These are phyloP conservation scores for Lycium barbarum DNA, from an alignment of 257 asterid genomes.

Conservation along the genomic window DNA sequence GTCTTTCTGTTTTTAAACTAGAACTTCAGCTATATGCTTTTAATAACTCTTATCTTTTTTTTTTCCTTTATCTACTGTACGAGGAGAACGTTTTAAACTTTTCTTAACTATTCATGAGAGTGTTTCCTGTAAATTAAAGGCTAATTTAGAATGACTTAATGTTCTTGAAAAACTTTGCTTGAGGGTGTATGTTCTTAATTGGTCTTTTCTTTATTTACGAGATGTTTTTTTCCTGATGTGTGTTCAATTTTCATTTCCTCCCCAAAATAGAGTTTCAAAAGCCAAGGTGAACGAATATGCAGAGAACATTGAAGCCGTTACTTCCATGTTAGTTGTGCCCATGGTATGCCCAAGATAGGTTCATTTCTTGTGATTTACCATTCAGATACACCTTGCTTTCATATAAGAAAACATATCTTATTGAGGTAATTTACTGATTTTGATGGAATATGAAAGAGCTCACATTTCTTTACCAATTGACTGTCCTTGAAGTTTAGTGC, in stretches of 20 bases:
- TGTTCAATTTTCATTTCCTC: constrained; percentile 1
- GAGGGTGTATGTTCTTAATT: neutral
- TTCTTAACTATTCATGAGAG: neutral
- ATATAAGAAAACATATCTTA: too few species aligned
- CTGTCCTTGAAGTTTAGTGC: constrained; percentile 22
- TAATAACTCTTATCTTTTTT: neutral
- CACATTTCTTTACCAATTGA: too few species aligned
- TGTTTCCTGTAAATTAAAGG: neutral
- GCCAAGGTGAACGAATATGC: constrained; percentile 72
- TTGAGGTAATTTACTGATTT: too few species aligned
- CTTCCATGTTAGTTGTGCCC: constrained; percentile 61
- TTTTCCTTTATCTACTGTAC: neutral
- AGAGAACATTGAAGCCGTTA: constrained; percentile 79
- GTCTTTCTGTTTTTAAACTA: neutral
- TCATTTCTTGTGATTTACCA: too few species aligned
- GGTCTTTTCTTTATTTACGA: neutral
- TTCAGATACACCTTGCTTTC: too few species aligned
- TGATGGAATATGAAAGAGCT: too few species aligned
- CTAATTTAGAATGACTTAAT: neutral
- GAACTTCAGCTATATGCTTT: neutral
- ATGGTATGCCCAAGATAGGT: too few species aligned
- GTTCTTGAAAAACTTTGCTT: neutral
- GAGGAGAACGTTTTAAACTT: neutral
- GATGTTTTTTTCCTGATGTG: constrained; percentile 10
- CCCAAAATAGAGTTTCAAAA: constrained; percentile 69